Evolutionary conservation across 2,329 filamentous ascomycete genomes (phyloP).

Genomic region (Colletotrichum trifolii): DNA sequence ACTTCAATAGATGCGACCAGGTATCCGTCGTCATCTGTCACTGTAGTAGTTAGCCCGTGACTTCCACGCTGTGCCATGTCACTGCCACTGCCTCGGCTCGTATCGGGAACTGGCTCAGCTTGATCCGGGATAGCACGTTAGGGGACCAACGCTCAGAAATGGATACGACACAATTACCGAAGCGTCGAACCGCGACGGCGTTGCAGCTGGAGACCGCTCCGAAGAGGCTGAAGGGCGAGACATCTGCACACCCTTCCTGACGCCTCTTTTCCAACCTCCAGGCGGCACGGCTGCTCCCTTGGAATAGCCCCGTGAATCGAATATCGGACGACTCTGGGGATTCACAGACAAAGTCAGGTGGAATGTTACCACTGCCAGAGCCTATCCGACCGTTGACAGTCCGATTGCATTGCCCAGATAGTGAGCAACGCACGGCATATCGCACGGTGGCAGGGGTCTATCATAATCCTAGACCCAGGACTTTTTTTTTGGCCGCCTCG

Average conservation of each 20-base stretch:
- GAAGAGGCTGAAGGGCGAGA: constrained; percentile 14
- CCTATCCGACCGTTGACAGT: not conserved
- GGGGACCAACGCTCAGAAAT: too few species aligned
- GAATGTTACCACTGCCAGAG: constrained; percentile 7
- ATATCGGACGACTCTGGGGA: constrained; percentile 6
- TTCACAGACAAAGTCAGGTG: constrained; percentile 12
- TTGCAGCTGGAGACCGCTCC: not conserved
- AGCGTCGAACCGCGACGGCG: too few species aligned
- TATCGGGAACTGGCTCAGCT: too few species aligned
- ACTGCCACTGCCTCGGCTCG: too few species aligned
- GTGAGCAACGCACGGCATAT: constrained; percentile 10
- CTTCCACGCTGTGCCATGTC: too few species aligned
- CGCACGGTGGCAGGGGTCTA: constrained; percentile 21
- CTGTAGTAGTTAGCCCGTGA: not conserved
- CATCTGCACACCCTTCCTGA: constrained; percentile 15
- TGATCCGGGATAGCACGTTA: too few species aligned
- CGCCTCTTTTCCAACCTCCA: constrained; percentile 1
- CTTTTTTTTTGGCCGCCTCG: constrained; percentile 19
- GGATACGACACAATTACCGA: too few species aligned
- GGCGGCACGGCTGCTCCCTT: constrained; percentile 12
- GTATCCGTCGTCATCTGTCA: not conserved
- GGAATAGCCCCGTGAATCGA: not conserved
- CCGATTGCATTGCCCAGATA: too few species aligned
- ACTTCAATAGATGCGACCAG: not conserved
- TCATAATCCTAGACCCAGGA: constrained; percentile 31